These are phyloP conservation scores for Arachis stenosperma DNA, from an alignment of 306 rosid species.

Conservation along the genomic window DNA sequence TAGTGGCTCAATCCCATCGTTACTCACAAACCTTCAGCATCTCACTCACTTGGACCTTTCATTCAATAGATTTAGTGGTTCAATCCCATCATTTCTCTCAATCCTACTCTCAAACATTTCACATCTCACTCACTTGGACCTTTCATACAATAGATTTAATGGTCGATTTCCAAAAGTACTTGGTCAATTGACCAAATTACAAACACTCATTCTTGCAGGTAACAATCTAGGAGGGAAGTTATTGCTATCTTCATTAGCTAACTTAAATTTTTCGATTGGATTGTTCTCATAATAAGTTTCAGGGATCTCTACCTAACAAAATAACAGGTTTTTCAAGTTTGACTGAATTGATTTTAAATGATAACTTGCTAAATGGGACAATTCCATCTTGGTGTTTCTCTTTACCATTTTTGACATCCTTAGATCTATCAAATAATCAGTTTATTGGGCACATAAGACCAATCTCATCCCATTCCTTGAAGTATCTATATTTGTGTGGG, in stretches of 20 bases:
- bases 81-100: too few species aligned
- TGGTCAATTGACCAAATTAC: too few species aligned
- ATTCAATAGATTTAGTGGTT: too few species aligned
- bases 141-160: too few species aligned
- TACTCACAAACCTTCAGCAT: too few species aligned
- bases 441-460: neutral
- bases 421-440: neutral
- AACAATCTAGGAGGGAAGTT: too few species aligned
- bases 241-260: neutral
- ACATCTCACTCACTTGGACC: too few species aligned
- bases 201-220: too few species aligned
- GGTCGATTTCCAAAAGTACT: too few species aligned
- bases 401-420: neutral
- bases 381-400: constrained; percentile 32
- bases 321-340: neutral
- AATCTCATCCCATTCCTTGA: neutral
- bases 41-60: too few species aligned
- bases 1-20: too few species aligned
- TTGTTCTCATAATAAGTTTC: neutral
- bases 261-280: neutral
- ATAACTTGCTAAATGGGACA: neutral
- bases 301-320: neutral
- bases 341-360: neutral
- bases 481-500: neutral
- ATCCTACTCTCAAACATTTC: too few species aligned